Evolutionary conservation across 2,329 filamentous ascomycete species (phyloP).

Genomic region (Neofusicoccum umdonicola): DNA sequence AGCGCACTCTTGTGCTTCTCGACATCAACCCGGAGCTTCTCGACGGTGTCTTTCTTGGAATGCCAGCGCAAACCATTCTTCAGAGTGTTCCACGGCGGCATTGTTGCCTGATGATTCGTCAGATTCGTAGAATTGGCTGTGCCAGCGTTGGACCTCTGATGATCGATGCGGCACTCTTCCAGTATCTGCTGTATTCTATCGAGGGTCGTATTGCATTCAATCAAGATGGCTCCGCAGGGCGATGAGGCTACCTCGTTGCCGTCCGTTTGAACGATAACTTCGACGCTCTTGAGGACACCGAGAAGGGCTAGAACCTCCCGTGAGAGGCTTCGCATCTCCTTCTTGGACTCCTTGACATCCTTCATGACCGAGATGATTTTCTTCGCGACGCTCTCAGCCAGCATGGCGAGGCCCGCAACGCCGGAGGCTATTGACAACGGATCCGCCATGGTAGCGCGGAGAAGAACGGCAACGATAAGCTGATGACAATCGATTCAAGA

Average conservation of each 20-base stretch:
- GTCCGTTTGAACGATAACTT: background rate
- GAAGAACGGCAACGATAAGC: too few relatives aligned
- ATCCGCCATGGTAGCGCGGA: background rate
- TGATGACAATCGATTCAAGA: too few relatives aligned
- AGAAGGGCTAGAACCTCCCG: background rate
- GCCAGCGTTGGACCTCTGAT: background rate
- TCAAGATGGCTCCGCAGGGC: background rate
- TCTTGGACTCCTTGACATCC: background rate
- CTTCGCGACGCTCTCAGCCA: background rate
- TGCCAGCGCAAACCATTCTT: background rate
- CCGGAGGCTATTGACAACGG: background rate
- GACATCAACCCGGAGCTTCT: background rate
- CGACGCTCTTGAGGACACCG: background rate
- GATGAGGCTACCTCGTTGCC: background rate
- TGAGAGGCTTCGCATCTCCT: background rate
- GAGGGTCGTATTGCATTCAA: background rate
- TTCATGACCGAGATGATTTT: background rate
- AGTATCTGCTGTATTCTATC: background rate
- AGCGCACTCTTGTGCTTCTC: background rate
- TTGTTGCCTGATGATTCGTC: background rate
- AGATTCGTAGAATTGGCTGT: background rate
- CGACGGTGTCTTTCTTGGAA: background rate
- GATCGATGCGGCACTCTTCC: background rate
- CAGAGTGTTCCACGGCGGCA: background rate
- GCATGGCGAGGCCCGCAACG: background rate